Percentiles rank a stretch among this genome's conserved stretches.
phyloP scores from a whole-genome alignment of 139 green algal genomes.

The Chlorella sp. region DNA sequence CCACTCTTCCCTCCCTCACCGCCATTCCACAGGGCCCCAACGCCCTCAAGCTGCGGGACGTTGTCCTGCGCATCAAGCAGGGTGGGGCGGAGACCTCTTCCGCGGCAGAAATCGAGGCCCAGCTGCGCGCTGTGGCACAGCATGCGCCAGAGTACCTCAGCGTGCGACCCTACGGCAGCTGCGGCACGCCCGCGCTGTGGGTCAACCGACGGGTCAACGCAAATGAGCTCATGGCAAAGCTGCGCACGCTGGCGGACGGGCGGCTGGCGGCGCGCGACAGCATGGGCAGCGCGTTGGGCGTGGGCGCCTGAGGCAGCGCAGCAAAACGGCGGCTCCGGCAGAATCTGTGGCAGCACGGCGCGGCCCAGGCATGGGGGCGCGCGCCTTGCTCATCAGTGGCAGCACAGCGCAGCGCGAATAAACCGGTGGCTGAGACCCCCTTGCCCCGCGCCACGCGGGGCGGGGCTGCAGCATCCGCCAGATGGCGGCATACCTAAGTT shows the following conservation, averaged over 20 bases:
- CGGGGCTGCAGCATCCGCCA: too few relatives aligned
- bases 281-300: neutral
- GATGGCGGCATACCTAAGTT: too few relatives aligned
- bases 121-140: constrained; percentile 30
- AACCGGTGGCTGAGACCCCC: too few relatives aligned
- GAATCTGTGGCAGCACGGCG: too few relatives aligned
- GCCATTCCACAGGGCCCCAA: constrained; percentile 22
- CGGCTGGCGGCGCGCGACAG: neutral
- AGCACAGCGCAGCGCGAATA: too few relatives aligned
- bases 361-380: too few relatives aligned
- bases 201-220: constrained; percentile 15
- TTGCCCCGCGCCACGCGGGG: too few relatives aligned
- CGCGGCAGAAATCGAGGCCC: constrained; percentile 1
- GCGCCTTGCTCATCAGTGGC: too few relatives aligned
- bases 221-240: neutral
- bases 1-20: neutral
- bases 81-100: constrained; percentile 19
- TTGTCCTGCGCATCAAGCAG: constrained; percentile 26
- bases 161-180: constrained; percentile 39
- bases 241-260: constrained; percentile 7
- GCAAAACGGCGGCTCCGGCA: too few relatives aligned
- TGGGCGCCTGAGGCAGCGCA: too few relatives aligned
- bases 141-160: constrained; percentile 42
- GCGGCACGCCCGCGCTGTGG: constrained; percentile 49
- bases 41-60: constrained; percentile 30